Base-by-base conservation (phyloP, 345 rosid genomes). In the Zanthoxylum bungeanum region DNA sequence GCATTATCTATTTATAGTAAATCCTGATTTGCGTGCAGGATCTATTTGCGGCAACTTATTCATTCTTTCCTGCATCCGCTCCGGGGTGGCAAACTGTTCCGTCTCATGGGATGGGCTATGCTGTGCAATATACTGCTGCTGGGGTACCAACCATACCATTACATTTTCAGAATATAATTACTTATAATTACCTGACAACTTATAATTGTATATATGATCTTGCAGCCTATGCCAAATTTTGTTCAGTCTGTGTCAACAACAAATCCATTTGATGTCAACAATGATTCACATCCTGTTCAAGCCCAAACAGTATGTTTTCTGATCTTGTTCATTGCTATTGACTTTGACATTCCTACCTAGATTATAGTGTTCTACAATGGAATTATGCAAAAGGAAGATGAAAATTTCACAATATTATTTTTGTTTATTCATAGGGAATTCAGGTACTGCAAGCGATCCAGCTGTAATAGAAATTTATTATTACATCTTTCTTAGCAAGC, bases 21-120 rank as follows among this genome's bases (percentile, higher is more conserved):
- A 40, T 64, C 55, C 40, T 31, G 73, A 39, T 76, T 69, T 77
- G 2, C 77, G 59, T 82, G 75, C 85, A 95, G 99, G 94, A 86
- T 85, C 84, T 92, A 76, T 95, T 95, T 76, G 7, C 96, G 30
- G 59, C 82, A 34, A 80, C 76, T 66, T 87, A 85, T 80, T 79
- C 92, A 71, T 63, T 83, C 78, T 90, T 75, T 69, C 81, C 77
- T 66, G 86, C 86, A 66, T 76, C 85, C 44, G 77, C 36, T 61
- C 85, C 88, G 39, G 91, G 90, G 72, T 95, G 98, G 98, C 98
- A 90, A 73, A 78, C 75, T 73, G 88, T 87, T 80, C 87, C 85
- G 25, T 84, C 90, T 51, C 85, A 52, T 65, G 93, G 88, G 61
- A 77, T 91, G 87, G 89, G 84, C 39, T 89, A 72, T 64, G 61